phyloP scores from a whole-genome alignment of 2,329 filamentous ascomycete genomes.

The Sclerotinia minor region DNA sequence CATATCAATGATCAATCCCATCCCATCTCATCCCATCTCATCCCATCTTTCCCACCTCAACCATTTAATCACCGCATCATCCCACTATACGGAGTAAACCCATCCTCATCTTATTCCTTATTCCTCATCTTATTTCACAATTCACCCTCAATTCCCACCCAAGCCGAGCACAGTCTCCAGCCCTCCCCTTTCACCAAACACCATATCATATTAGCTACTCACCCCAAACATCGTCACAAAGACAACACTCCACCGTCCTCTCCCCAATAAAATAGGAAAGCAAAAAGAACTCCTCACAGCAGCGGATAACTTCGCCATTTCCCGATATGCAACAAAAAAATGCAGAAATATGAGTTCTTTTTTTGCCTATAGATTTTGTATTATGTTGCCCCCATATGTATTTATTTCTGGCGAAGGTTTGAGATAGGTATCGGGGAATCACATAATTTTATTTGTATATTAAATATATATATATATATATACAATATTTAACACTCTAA shows the following conservation, averaged over 20 bases:
- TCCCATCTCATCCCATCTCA: background rate
- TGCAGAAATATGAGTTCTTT: background rate
- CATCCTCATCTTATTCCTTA: background rate
- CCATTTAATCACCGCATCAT: background rate
- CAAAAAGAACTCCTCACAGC: background rate
- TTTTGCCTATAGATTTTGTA: too few species aligned
- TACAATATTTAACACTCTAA: background rate
- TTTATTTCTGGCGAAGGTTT: background rate
- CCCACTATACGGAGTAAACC: background rate
- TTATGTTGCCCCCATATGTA: too few species aligned
- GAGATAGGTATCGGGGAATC: background rate
- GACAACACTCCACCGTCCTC: too few species aligned
- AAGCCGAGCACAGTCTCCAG: background rate
- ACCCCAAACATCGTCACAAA: background rate
- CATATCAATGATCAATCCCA: background rate
- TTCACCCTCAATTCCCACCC: background rate
- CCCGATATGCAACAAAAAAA: conserved; percentile 9
- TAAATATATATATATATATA: too few species aligned
- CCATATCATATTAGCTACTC: background rate
- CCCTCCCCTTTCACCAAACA: background rate
- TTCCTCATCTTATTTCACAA: too few species aligned
- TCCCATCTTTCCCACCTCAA: conserved; percentile 8
- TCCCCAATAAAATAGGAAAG: background rate
- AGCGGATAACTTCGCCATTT: conserved; percentile 20
- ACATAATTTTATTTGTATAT: too few species aligned